Conservation (phyloP, 768 basidiomycete genomes). For the Leccinum boreale region DNA sequence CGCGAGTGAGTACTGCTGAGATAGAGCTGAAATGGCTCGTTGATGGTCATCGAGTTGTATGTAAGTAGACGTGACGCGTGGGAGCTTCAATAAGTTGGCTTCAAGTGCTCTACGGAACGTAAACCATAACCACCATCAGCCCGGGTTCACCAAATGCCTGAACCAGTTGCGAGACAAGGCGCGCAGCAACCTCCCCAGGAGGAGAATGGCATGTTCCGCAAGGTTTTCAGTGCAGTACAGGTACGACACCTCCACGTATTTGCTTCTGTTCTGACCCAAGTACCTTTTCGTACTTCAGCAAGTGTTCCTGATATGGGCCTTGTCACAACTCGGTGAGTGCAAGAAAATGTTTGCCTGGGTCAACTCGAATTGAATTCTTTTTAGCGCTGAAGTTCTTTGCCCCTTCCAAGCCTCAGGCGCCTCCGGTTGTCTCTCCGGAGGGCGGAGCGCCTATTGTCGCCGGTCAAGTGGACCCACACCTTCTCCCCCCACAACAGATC, state of each 20-base stretch:
- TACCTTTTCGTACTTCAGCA: slow-evolving; percentile 42
- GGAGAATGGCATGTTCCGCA: slow-evolving; percentile 36
- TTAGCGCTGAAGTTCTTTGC: slow-evolving; percentile 45
- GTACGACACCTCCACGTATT: slow-evolving; percentile 27
- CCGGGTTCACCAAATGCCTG: slow-evolving; percentile 20
- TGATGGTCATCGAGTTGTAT: slow-evolving; percentile 23
- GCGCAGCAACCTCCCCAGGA: slow-evolving; percentile 16
- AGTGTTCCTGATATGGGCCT: slow-evolving; percentile 62
- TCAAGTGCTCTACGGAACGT: not conserved
- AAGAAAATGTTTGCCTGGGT: not conserved
- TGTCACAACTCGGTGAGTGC: slow-evolving; percentile 60
- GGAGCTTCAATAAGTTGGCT: slow-evolving; percentile 13
- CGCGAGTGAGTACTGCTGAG: slow-evolving; percentile 19
- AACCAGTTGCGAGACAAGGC: slow-evolving; percentile 22
- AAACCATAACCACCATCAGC: slow-evolving; percentile 4
- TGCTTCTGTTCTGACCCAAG: slow-evolving; percentile 1
- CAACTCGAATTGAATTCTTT: not conserved
- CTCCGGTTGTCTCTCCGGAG: slow-evolving; percentile 27
- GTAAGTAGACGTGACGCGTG: slow-evolving; percentile 14
- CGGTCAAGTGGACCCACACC: slow-evolving; percentile 41
- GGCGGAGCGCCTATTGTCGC: slow-evolving; percentile 10
- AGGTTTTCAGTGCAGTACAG: slow-evolving; percentile 40
- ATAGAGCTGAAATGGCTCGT: slow-evolving; percentile 32
- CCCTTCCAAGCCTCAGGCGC: slow-evolving; percentile 34
- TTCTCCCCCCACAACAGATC: slow-evolving; percentile 53